Base-by-base conservation (phyloP, 75 land plant species). In the Picea glauca region DNA sequence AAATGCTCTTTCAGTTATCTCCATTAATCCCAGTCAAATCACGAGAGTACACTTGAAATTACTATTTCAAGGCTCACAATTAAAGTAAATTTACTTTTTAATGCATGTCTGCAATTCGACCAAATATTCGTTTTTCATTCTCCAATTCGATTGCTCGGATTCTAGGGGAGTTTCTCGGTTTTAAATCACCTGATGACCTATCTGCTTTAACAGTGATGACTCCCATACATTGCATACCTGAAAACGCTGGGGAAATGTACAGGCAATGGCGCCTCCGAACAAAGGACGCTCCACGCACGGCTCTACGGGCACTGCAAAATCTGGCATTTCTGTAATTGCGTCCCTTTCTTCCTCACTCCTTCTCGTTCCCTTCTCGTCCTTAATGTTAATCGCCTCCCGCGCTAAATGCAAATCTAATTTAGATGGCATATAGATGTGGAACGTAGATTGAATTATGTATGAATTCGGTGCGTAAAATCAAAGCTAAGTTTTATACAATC, bases 231-330 rank as follows among this genome's bases (percentile, higher is more conserved):
- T 21, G 58, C 40, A 73, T 58, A 91, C 94, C 94, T 92, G 86
- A 58, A 92, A 88, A 31, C 94, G 84, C 0, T 58, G 77, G 33
- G 95, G 93, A 58, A 93, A 82, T 4, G 83, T 68, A 75, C 65
- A 78, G 62, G 86, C 54, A 13, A 93, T 85, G 20, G 93, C 89
- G 1, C 95, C 95, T 21, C 93, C 93, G 50, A 87, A 93, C 23
- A 93, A 74, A 15, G 89, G 82, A 3, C 82, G 86, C 38, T 85
- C 81, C 3, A n/a, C n/a, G 50, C 50, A 74, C 2, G 61, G 67
- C 11, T 88, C 91, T 61, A 23, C 84, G 21, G 77, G 60, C 77
- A 79, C 67, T 11, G 63, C 40, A 15, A 74, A 26, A 58, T 74
- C 76, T 31, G 76, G 76, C 76, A 74, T 74, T 9, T 50, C 11